phyloP scores from a whole-genome alignment of 306 rosid genomes.

The Lathyrus tuberosus region DNA sequence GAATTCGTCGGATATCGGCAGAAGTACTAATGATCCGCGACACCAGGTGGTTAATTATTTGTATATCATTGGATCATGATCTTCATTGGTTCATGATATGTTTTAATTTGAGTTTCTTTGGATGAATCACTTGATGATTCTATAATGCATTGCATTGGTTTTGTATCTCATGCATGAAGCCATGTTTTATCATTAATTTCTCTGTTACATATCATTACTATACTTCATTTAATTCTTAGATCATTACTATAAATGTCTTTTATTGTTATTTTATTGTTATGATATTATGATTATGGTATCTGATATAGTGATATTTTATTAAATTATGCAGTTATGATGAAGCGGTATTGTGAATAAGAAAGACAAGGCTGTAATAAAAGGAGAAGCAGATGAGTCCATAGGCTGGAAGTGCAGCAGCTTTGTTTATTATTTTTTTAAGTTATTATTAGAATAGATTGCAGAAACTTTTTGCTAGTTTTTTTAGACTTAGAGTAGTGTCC shows the following conservation, averaged over 20 bases:
- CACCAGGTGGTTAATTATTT: conserved; percentile 48
- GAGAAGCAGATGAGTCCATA: conserved; percentile 40
- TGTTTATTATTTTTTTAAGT: conserved; percentile 48
- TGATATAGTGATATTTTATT: conserved; percentile 1
- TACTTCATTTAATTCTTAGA: not conserved
- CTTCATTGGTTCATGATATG: too few relatives aligned
- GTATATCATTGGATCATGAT: not conserved
- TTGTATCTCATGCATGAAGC: not conserved
- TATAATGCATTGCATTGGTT: not conserved
- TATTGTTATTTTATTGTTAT: conserved; percentile 5
- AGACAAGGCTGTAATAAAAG: conserved; percentile 36
- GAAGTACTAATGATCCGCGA: conserved; percentile 14
- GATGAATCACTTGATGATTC: not conserved
- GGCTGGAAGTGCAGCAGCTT: conserved; percentile 55
- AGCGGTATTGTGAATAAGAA: conserved; percentile 36
- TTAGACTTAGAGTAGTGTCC: conserved; percentile 5
- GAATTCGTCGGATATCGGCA: conserved; percentile 37
- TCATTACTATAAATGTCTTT: not conserved
- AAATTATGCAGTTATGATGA: conserved; percentile 47
- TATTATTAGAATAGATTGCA: conserved; percentile 32
- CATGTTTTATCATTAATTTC: not conserved
- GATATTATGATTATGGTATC: conserved; percentile 2
- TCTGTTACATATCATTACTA: not conserved
- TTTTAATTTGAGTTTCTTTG: not conserved
- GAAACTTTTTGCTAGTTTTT: not conserved